phyloP scores from a whole-genome alignment of 805 yeast species.

The Nakazawaea anatomiae region DNA sequence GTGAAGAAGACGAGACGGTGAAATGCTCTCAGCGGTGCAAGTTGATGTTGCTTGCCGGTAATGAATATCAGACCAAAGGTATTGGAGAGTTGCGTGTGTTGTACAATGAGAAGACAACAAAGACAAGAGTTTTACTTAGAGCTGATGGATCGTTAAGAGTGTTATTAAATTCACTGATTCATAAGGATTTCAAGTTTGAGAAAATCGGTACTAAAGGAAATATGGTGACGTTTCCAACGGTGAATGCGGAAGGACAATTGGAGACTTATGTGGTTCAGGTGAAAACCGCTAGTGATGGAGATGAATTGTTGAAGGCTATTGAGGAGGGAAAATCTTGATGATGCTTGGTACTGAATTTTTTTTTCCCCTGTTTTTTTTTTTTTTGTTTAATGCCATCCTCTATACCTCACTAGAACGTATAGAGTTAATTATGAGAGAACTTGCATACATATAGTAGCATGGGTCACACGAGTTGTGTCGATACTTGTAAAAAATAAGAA shows the following conservation, averaged over 20 bases:
- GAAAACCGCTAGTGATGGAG: conserved; percentile 68
- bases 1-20: conserved; percentile 77
- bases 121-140: conserved; percentile 69
- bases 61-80: conserved; percentile 58
- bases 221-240: conserved; percentile 59
- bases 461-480: too few species aligned
- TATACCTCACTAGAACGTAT: too few species aligned
- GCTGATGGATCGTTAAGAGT: conserved; percentile 87
- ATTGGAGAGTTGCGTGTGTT: conserved; percentile 78
- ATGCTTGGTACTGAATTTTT: neutral
- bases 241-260: conserved; percentile 49
- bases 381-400: too few species aligned
- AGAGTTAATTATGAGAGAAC: too few species aligned
- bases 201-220: conserved; percentile 55
- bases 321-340: conserved; percentile 6
- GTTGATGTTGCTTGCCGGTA: conserved; percentile 52
- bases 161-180: conserved; percentile 60
- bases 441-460: too few species aligned
- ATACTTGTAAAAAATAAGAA: too few species aligned
- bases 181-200: conserved; percentile 52
- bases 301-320: conserved; percentile 35
- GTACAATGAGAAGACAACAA: conserved; percentile 50
- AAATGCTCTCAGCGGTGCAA: conserved; percentile 66
- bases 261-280: conserved; percentile 70
- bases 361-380: too few species aligned